Evolutionary conservation across 1,284 basidiomycete genomes (phyloP).

Genomic region (Cutaneotrichosporon sp.): DNA sequence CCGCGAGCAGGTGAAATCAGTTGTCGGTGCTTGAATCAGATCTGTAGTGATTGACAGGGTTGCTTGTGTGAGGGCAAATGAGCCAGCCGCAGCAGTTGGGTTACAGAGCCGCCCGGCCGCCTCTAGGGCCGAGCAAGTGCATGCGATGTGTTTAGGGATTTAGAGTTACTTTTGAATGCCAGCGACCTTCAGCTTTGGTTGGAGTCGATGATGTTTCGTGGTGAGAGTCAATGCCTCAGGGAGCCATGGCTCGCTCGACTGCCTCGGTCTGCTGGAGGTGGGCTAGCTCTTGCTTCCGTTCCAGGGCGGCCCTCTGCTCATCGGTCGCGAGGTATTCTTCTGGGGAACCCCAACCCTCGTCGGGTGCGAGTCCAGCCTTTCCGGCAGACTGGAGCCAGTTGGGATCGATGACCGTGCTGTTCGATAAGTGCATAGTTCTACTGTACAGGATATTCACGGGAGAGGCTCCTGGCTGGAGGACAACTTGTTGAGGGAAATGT

Average conservation of each 20-base stretch:
- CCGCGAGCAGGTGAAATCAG: too few species aligned
- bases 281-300: constrained; percentile 1
- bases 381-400: constrained; percentile 7
- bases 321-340: neutral
- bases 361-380: neutral
- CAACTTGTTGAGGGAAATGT: constrained; percentile 51
- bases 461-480: constrained; percentile 38
- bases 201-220: constrained; percentile 42
- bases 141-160: constrained; percentile 7
- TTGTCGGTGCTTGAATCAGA: too few species aligned
- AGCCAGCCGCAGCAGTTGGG: neutral
- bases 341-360: neutral
- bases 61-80: neutral
- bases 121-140: constrained; percentile 10
- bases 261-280: neutral
- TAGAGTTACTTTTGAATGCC: constrained; percentile 1
- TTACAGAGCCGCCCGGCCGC: neutral
- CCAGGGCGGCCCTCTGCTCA: neutral
- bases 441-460: constrained; percentile 18
- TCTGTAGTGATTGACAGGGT: too few species aligned
- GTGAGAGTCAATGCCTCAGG: constrained; percentile 34
- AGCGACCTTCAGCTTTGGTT: neutral
- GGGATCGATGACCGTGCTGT: constrained; percentile 8
- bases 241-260: neutral
- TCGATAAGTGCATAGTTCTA: constrained; percentile 12